Base-by-base conservation (phyloP, 179 eudicot genomes). In the Spinacia oleracea region DNA sequence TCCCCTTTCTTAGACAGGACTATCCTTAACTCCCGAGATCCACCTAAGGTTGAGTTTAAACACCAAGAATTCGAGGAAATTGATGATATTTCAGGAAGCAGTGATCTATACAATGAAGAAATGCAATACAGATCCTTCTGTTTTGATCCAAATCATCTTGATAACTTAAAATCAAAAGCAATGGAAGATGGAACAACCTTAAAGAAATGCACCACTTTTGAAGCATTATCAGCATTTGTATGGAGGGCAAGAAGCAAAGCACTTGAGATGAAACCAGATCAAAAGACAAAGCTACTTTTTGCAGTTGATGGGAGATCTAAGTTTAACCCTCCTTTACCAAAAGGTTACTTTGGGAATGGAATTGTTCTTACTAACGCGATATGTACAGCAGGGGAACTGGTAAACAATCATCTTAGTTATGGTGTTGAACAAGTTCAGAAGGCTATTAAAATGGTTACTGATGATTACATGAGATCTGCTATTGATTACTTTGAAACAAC, bases 201-300 rank as follows among this genome's bases (percentile, higher is more conserved):
- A 25, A 48, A 56, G 21, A 87, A 75, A 67, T 87, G 90, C 84
- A 86, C 90, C 11, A 74, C 85, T 1, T 84, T 90, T 31, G 90
- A 87, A 79, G 90, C 83, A 10, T 86, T 89, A 10, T 84, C 91
- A 3, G 91, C 84, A 2, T 87, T 90, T 32, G 83, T 90, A 0
- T 89, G 91, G 91, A 82, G 84, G 53, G 89, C 90, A 14, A 76
- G 91, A 35, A 83, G 84, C 66, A 77, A 82, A n/a, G 89, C 91
- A 8, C 50, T 90, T 9, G 69, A 76, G 9, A 77, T 86, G 83
- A 76, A 77, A 32, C 83, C 84, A 0, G 77, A 89, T 66, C 90
- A 89, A 80, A 82, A 76, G 40, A 83, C 90, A 0, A 87, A 84
- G 48, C 87, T 89, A 15, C 86, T 89, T 15, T 84, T 86, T 53